Percentiles rank a stretch among this genome's conserved stretches.
phyloP scores from a whole-genome alignment of 2,329 filamentous ascomycete species.

The Nemania sp. region DNA sequence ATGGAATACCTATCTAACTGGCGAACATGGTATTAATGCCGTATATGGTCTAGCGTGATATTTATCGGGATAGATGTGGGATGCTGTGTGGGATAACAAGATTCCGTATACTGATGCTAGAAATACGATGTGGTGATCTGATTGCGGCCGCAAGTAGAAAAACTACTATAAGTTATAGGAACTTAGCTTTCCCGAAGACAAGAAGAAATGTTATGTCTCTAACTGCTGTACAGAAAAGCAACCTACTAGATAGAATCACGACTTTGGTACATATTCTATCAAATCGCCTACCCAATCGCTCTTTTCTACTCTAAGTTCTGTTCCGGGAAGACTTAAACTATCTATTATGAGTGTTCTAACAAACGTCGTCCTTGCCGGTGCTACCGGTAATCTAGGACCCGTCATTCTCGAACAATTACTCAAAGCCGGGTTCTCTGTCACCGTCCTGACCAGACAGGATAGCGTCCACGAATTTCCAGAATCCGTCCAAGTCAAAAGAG shows the following conservation, averaged over 20 bases:
- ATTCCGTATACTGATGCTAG: neutral
- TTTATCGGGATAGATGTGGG: constrained; percentile 27
- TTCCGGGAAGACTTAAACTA: neutral
- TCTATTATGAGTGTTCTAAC: constrained; percentile 38
- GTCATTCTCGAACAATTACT: constrained; percentile 55
- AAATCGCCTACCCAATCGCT: neutral
- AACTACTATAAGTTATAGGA: neutral
- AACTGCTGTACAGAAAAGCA: neutral
- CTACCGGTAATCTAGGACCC: constrained; percentile 54
- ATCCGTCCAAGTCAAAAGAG: constrained; percentile 58
- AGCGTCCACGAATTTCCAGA: constrained; percentile 54
- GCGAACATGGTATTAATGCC: constrained; percentile 1
- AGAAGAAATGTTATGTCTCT: constrained; percentile 1
- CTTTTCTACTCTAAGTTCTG: neutral
- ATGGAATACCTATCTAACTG: constrained; percentile 33
- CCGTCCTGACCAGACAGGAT: constrained; percentile 64
- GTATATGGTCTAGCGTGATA: constrained; percentile 20
- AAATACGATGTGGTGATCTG: constrained; percentile 2
- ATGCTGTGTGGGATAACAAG: constrained; percentile 21
- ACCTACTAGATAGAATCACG: neutral
- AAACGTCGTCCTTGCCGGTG: constrained; percentile 41
- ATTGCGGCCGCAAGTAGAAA: neutral
- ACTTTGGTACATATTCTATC: neutral
- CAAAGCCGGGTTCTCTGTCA: constrained; percentile 61
- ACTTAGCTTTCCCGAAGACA: neutral